Conservation (phyloP, 148 eudicot genomes). For the Rhododendron mucronatum region DNA sequence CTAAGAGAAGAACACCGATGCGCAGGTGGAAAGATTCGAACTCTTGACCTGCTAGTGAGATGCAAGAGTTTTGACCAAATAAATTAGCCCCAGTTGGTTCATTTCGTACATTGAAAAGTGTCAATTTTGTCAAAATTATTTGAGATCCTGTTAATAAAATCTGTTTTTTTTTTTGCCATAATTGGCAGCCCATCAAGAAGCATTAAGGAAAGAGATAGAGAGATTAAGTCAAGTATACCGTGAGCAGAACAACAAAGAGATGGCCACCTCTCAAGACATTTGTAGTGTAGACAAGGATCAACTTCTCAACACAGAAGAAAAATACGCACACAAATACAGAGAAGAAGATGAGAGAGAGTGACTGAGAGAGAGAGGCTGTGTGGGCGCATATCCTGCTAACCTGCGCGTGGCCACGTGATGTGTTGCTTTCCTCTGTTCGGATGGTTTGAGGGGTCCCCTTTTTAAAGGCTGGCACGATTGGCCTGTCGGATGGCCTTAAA, state of each 20-base stretch:
- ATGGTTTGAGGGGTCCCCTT: neutral
- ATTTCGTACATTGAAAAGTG: neutral
- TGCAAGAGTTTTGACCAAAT: fast-evolving
- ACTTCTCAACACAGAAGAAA: conserved; percentile 16
- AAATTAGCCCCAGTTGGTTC: too few species aligned
- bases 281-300: conserved; percentile 41
- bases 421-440: too few species aligned
- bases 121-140: neutral
- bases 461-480: conserved; percentile 6
- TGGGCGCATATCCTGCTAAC: conserved; percentile 24
- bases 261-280: conserved; percentile 26
- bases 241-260: conserved; percentile 50
- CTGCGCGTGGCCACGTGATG: neutral
- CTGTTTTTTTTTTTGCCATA: neutral
- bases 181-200: conserved; percentile 81
- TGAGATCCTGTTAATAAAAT: neutral
- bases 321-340: neutral
- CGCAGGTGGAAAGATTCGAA: too few species aligned
- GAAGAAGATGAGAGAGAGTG: neutral
- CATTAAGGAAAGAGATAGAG: conserved; percentile 85
- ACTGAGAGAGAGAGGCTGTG: neutral
- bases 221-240: conserved; percentile 68
- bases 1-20: too few species aligned
- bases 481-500: neutral
- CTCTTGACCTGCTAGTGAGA: too few species aligned